These are phyloP conservation scores for Tylopilus sp. DNA, from an alignment of 768 basidiomycete genomes.

Conservation along the genomic window DNA sequence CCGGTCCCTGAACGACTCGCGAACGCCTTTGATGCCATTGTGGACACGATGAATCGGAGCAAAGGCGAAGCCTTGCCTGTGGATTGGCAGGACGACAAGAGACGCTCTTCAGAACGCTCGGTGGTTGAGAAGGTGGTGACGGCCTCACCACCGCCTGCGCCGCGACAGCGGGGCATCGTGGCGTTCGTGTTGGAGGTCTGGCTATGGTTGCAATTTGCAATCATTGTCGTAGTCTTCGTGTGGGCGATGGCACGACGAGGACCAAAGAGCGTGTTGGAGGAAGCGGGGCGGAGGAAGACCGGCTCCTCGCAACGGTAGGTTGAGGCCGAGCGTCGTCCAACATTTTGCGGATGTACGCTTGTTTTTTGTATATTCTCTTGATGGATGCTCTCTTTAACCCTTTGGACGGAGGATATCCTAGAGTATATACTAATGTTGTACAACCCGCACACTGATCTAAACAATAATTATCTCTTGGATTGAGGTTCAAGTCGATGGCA, in stretches of 20 bases:
- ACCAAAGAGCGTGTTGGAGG: slow-evolving; percentile 62
- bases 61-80: slow-evolving; percentile 16
- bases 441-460: slow-evolving; percentile 12
- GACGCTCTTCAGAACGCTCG: slow-evolving; percentile 1
- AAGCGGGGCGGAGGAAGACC: slow-evolving; percentile 35
- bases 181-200: slow-evolving; percentile 67
- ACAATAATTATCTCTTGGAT: no score
- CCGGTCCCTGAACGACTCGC: slow-evolving; percentile 41
- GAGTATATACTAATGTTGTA: slow-evolving; percentile 26
- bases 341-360: slow-evolving; percentile 7
- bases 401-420: slow-evolving; percentile 15
- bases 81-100: slow-evolving; percentile 7
- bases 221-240: slow-evolving; percentile 74
- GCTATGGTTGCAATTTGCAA: slow-evolving; percentile 79
- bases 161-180: slow-evolving; percentile 34
- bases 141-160: slow-evolving; percentile 14
- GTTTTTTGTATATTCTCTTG: slow-evolving; percentile 1
- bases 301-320: slow-evolving; percentile 9
- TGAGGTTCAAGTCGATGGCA: neutral
- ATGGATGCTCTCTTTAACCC: neutral
- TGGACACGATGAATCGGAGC: slow-evolving; percentile 37
- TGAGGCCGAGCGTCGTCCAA: neutral
- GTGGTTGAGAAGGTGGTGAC: neutral
- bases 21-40: slow-evolving; percentile 43
- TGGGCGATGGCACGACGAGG: slow-evolving; percentile 79